phyloP scores from a whole-genome alignment of 352 stramenopile genomes.

The Phytophthora pinifolia region DNA sequence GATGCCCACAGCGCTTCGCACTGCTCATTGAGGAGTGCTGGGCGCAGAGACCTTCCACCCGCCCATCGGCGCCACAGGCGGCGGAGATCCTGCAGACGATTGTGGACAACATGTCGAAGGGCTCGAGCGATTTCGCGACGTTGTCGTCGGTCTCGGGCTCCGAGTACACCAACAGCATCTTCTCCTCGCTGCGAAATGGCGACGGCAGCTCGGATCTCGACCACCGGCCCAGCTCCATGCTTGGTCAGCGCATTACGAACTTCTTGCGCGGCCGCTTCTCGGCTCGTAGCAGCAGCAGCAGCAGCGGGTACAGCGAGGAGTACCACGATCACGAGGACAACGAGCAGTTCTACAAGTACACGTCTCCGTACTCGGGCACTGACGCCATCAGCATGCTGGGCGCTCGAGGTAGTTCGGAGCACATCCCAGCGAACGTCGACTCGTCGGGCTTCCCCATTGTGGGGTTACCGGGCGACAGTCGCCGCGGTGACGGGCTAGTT shows the following conservation, averaged over 20 bases:
- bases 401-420: slow-evolving; percentile 33
- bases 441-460: slow-evolving; percentile 33
- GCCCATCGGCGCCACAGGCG: slow-evolving; percentile 48
- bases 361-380: slow-evolving; percentile 36
- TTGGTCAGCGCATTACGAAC: slow-evolving; percentile 63
- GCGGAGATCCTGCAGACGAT: slow-evolving; percentile 53
- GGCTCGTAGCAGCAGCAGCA: slow-evolving; percentile 40
- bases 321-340: slow-evolving; percentile 35
- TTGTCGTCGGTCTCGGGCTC: slow-evolving; percentile 31
- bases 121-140: slow-evolving; percentile 34
- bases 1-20: slow-evolving; percentile 56
- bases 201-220: slow-evolving; percentile 36
- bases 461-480: slow-evolving; percentile 34
- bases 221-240: slow-evolving; percentile 43
- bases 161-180: slow-evolving; percentile 64
- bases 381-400: slow-evolving; percentile 34
- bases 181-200: slow-evolving; percentile 46
- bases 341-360: slow-evolving; percentile 51
- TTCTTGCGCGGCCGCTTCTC: slow-evolving; percentile 59
- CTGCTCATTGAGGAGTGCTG: slow-evolving; percentile 65
- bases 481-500: slow-evolving; percentile 35
- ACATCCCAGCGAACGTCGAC: slow-evolving; percentile 24
- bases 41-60: slow-evolving; percentile 43
- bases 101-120: slow-evolving; percentile 51
- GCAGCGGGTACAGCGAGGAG: slow-evolving; percentile 39